Evolutionary conservation across 1,139 yeast species (phyloP), one percentile per base, ranked within the genome.

Genomic region (Zygosaccharomyces sapae): DNA sequence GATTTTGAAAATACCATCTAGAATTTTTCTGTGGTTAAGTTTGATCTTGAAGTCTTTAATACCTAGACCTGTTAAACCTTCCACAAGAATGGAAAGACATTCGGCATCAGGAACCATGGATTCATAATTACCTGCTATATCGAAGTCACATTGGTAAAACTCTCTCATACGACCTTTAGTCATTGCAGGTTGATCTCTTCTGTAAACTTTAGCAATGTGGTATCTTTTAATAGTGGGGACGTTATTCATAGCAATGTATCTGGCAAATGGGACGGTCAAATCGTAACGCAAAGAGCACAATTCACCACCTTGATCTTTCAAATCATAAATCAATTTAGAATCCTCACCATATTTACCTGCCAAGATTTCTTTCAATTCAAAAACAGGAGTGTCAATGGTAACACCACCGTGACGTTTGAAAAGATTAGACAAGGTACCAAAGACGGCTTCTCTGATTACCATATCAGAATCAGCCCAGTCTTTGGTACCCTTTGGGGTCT

Each of bases 151-250:
- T 71, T 92, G 98, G 70, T 92, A 92, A 62, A 92, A 92, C 70
- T 92, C 98, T 77, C 98, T 85, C 98, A 92, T 92, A 71, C 98
- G 81, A 50, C 98, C 98, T 70, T 92, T 92, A 49, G 97, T 90
- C 98, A 92, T 92, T 12, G 98, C 98, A 4, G 98, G 98, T 70
- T 92, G 98, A 67, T 92, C 98, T 71, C 98, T 84, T 72, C 98
- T 81, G 71, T 92, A 92, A 46, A 92, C 98, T 70, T 92, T 92
- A 58, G 98, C 98, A 57, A 92, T 87, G 72, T 92, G 98, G 69
- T 82, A 92, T 66, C 98, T 79, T 72, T 92, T 92, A 70, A 92
- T 92, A 65, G 75, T 80, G 59, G 87, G 84, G 53, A 92, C 78
- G 62, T 87, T 88, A 73, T 92, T 92, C 84, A 88, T 85, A 31